Conservation (phyloP, 1,284 basidiomycete genomes). For the Cronartium quercuum region DNA sequence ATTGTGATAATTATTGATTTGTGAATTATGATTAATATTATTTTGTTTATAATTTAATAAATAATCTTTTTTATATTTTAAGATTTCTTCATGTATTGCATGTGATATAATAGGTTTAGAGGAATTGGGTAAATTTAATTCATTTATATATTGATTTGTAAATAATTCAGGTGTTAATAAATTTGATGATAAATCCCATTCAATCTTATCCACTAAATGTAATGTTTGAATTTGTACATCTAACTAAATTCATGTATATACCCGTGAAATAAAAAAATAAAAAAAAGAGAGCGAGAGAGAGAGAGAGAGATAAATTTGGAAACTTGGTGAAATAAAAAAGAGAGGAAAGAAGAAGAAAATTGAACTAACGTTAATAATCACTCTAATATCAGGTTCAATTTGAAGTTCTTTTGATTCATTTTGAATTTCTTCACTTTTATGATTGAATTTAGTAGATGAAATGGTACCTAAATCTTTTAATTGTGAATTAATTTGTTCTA, state of each 20-base stretch:
- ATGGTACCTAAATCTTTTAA: conserved; percentile 78
- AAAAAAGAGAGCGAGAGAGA: no score
- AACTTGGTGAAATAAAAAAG: not conserved
- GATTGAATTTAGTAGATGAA: conserved; percentile 58
- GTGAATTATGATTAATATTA: conserved; percentile 54
- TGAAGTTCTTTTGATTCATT: conserved; percentile 42
- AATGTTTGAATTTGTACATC: conserved; percentile 93
- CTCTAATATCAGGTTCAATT: conserved; percentile 60
- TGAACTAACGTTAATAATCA: conserved; percentile 72
- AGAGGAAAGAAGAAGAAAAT: not conserved
- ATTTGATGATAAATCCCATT: conserved; percentile 92
- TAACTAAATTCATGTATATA: no score
- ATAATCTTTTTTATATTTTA: conserved; percentile 89
- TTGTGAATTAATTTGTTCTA: conserved; percentile 80
- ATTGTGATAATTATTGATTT: conserved; percentile 58
- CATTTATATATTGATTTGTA: conserved; percentile 69
- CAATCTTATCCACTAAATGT: conserved; percentile 87
- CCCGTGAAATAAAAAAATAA: conserved; percentile 10
- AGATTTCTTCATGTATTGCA: conserved; percentile 86
- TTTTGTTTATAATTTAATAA: conserved; percentile 56
- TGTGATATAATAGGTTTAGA: conserved; percentile 81
- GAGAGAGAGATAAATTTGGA: no score
- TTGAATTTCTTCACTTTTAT: conserved; percentile 42
- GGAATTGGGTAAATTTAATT: conserved; percentile 81
- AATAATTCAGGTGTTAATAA: conserved; percentile 78